Conservation (phyloP, 2,329 filamentous ascomycete genomes). For the Pseudogymnoascus sp. region DNA sequence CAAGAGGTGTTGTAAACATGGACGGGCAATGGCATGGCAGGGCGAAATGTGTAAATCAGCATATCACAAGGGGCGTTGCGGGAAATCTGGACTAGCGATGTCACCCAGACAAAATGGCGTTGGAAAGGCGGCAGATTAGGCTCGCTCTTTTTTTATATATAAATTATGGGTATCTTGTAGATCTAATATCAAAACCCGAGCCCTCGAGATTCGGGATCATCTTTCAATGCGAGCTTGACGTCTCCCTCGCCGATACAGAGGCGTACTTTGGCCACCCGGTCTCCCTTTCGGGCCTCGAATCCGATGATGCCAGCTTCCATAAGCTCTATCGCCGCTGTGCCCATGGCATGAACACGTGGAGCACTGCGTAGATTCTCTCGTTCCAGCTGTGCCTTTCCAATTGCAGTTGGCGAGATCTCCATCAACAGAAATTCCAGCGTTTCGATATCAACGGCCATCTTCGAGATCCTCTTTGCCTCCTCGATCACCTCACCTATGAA, state of each 20-base stretch:
- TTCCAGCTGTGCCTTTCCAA: slow-evolving; percentile 6
- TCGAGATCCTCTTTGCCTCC: slow-evolving; percentile 65
- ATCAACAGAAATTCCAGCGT: slow-evolving; percentile 50
- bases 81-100: slow-evolving; percentile 8
- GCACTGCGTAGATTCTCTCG: slow-evolving; percentile 24
- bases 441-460: slow-evolving; percentile 51
- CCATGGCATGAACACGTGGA: slow-evolving; percentile 51
- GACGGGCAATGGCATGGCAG: not conserved
- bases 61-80: not conserved
- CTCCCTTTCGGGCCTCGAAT: slow-evolving; percentile 70
- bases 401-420: slow-evolving; percentile 10
- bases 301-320: slow-evolving; percentile 83
- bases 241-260: slow-evolving; percentile 86
- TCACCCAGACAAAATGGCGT: slow-evolving; percentile 6
- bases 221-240: slow-evolving; percentile 75
- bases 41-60: slow-evolving; percentile 9
- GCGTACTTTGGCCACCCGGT: slow-evolving; percentile 79
- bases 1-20: not conserved
- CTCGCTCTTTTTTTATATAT: slow-evolving; percentile 5
- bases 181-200: slow-evolving; percentile 25
- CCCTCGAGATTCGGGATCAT: slow-evolving; percentile 75
- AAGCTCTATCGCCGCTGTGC: slow-evolving; percentile 70
- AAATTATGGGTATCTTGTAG: slow-evolving; percentile 9
- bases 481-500: slow-evolving; percentile 84
- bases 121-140: slow-evolving; percentile 1